Evolutionary conservation across 2,329 filamentous ascomycete genomes (phyloP), one percentile per base, ranked within the genome.

Genomic region (Anthostomella pinea): DNA sequence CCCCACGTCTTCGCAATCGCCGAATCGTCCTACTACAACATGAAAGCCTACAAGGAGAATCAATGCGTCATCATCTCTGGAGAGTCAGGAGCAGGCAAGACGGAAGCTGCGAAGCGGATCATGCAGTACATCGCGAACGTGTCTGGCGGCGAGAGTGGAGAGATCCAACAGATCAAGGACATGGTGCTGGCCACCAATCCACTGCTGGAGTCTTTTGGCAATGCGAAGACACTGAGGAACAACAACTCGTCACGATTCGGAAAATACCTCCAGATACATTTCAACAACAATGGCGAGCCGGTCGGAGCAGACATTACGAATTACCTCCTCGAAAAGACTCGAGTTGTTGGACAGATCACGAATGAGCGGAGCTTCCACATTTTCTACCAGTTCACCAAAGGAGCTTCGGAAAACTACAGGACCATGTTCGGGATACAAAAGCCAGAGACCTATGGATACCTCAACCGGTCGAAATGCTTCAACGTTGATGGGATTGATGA

Each of bases 121-220:
- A 98, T 98, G 91, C 93, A 98, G 68, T 98, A 98, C 68, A 97
- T 98, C 63, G 93, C 93, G 50, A 97, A 84, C 62, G 91, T 97
- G 7, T 97, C 93, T 2, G 90, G 89, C 26, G 88, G 89, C 47
- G 71, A 72, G 49, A 83, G 87, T 51, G 85, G 85, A 40, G 88
- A 90, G 34, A 96, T 97, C 60, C 85, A 97, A 66, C 80, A 95
- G 65, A 95, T 93, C 63, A 98, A 97, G 73, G 90, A 98, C 67
- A 98, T 97, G 91, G 91, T 97, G 65, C 77, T 97, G 66, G 93
- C 93, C 59, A 98, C 93, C 42, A 98, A 98, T 65, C 93, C 93
- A 31, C 69, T 98, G 49, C 80, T 98, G 14, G 93, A 98, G 66
- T 96, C 91, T 1, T 98, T 98, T 56, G 93, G 93, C 59, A 98